These are phyloP conservation scores for Thelonectria blattea DNA, from an alignment of 2,329 filamentous ascomycete genomes.

Conservation along the genomic window DNA sequence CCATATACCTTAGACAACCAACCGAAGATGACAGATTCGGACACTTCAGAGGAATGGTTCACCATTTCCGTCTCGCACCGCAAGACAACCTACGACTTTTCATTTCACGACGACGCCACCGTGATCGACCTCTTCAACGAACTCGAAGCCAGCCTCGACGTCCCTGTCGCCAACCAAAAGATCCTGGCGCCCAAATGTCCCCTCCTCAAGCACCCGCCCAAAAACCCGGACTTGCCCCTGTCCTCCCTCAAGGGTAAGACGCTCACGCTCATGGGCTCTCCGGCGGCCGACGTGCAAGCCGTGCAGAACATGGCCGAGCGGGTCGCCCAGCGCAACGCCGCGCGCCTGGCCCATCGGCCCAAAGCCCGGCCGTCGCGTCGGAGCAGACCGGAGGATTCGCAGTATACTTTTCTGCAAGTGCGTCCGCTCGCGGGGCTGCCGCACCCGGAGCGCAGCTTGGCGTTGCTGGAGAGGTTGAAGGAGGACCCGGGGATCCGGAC, in stretches of 20 bases:
- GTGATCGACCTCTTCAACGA: slow-evolving; percentile 64
- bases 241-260: slow-evolving; percentile 60
- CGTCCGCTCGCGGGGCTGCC: slow-evolving; percentile 80
- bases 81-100: slow-evolving; percentile 51
- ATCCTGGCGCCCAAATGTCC: slow-evolving; percentile 70
- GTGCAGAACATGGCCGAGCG: slow-evolving; percentile 56
- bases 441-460: slow-evolving; percentile 71
- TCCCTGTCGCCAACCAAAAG: slow-evolving; percentile 71
- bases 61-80: slow-evolving; percentile 55
- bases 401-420: slow-evolving; percentile 83
- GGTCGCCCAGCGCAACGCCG: slow-evolving; percentile 55
- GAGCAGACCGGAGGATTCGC: slow-evolving; percentile 56
- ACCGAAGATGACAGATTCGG: slow-evolving; percentile 27
- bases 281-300: slow-evolving; percentile 62
- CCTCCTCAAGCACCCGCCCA: slow-evolving; percentile 69
- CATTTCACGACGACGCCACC: slow-evolving; percentile 53
- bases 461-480: slow-evolving; percentile 76
- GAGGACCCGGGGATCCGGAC: slow-evolving; percentile 85
- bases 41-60: slow-evolving; percentile 42
- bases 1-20: not conserved
- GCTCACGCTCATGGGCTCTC: slow-evolving; percentile 70
- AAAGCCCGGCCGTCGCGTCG: not conserved
- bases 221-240: slow-evolving; percentile 59
- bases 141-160: slow-evolving; percentile 61
- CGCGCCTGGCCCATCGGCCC: slow-evolving; percentile 42